Base-by-base conservation (phyloP, 805 yeast species). In the Barnettozyma populi region DNA sequence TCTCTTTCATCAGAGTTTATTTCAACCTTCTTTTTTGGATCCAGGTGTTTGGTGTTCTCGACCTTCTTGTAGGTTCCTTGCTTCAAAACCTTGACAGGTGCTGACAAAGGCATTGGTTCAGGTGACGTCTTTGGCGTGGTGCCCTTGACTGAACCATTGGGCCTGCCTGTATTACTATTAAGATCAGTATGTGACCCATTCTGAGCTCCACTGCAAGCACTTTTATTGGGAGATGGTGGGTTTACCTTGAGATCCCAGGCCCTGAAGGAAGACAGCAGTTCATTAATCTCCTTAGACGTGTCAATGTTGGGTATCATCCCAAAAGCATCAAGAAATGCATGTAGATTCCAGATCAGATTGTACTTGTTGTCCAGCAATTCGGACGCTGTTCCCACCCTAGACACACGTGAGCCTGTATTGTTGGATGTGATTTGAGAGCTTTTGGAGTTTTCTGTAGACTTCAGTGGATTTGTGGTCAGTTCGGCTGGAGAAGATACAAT, bases 341-440 rank as follows among this genome's bases (percentile, higher is more conserved):
- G 74, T 2, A 71, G 55, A 18, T 67, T 67, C 76, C 76, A 71
- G 2, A 71, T 70, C 39, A 71, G 49, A 46, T 71, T 70, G 47
- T 67, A 71, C 44, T 65, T 69, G 44, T 68, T 68, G 14, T 59
- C 62, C 51, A 49, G 31, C 52, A 56, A 27, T 16, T 39, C 42
- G 16, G 42, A 39, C 10, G 45, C 24, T 36, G 40, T n/a, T 5
- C 32, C 32, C 31, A 39, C 16, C 23, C 16, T 39, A 3, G 42
- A 39, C 13, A 39, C 21, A 16, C 9, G 20, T 5, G 42, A 24
- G 20, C 42, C 42, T 5, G 42, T 39, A 21, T 1, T 25, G 36
- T 19, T 46, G 13, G 7, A 50, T 19, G 16, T 47, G 36, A 11
- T 43, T 25, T 39, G 42, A 8, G 37, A 18, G 5, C 37, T 18